phyloP scores from a whole-genome alignment of 208 protist genomes.

The Wallacemonas sp. region DNA sequence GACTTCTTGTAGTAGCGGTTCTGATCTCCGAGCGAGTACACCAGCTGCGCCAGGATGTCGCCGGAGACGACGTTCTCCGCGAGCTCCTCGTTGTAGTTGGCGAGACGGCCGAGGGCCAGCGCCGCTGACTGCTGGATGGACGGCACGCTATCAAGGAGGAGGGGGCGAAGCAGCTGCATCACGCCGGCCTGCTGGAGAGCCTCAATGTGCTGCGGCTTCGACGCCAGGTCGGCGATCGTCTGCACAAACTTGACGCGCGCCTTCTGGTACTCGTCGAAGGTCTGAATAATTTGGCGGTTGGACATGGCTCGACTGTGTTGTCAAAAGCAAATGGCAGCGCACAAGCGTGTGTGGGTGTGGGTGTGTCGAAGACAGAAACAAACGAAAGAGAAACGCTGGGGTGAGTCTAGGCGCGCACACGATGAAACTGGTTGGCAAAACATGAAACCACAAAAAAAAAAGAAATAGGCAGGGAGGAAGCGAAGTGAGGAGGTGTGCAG shows the following conservation, averaged over 20 bases:
- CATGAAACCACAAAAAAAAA: slow-evolving; percentile 13
- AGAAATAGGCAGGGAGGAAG: slow-evolving; percentile 8
- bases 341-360: slow-evolving; percentile 6
- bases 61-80: slow-evolving; percentile 97
- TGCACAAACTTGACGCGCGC: slow-evolving; percentile 97
- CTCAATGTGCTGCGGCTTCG: slow-evolving; percentile 97
- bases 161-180: slow-evolving; percentile 96
- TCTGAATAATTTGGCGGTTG: slow-evolving; percentile 93
- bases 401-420: no score
- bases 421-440: slow-evolving; percentile 18
- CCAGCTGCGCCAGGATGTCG: slow-evolving; percentile 98
- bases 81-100: slow-evolving; percentile 97
- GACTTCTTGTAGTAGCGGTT: slow-evolving; percentile 99
- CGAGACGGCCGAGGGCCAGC: slow-evolving; percentile 97
- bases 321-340: no score
- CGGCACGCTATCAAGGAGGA: slow-evolving; percentile 97
- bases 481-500: neutral
- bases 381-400: no score
- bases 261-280: slow-evolving; percentile 98
- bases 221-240: slow-evolving; percentile 94
- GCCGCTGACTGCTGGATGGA: slow-evolving; percentile 98
- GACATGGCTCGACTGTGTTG: slow-evolving; percentile 71
- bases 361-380: no score
- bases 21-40: slow-evolving; percentile 97
- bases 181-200: slow-evolving; percentile 95